Evolutionary conservation across 441 rosid genomes (phyloP).

Genomic region (Erysimum pusillum): DNA sequence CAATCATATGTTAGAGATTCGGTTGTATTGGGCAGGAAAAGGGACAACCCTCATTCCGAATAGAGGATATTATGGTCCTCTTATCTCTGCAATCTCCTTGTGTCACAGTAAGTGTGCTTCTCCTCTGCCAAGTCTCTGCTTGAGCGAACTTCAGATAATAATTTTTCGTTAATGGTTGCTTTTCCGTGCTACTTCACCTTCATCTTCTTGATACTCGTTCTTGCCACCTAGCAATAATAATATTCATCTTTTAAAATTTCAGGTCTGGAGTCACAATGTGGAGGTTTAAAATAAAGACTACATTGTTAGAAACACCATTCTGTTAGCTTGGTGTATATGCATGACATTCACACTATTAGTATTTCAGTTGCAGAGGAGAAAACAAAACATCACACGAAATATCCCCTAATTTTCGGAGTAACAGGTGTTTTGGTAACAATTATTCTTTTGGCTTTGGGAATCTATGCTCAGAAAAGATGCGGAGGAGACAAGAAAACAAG

Average conservation of each 20-base stretch:
- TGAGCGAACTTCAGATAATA: no score
- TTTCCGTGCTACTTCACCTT: background rate
- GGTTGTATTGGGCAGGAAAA: slow-evolving; percentile 47
- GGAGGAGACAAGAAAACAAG: background rate
- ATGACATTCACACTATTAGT: slow-evolving; percentile 5
- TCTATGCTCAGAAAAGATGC: slow-evolving; percentile 11
- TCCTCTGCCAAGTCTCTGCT: background rate
- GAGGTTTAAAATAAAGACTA: slow-evolving; percentile 22
- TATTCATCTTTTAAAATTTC: background rate
- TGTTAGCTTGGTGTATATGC: background rate
- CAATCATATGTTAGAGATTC: slow-evolving; percentile 34
- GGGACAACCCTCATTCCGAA: slow-evolving; percentile 40
- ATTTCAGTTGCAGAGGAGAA: slow-evolving; percentile 32
- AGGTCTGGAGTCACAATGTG: slow-evolving; percentile 30
- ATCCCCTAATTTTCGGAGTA: slow-evolving; percentile 5
- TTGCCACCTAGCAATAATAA: background rate
- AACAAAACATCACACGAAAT: background rate
- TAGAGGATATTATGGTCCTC: slow-evolving; percentile 47
- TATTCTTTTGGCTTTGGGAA: slow-evolving; percentile 29
- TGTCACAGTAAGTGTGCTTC: slow-evolving; percentile 47
- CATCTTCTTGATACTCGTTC: background rate
- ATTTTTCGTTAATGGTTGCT: no score
- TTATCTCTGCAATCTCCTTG: slow-evolving; percentile 44
- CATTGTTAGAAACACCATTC: background rate
- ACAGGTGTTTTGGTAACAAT: slow-evolving; percentile 11